These are phyloP conservation scores for Cladosporium sp. DNA, from an alignment of 2,329 filamentous ascomycete genomes.

Conservation along the genomic window DNA sequence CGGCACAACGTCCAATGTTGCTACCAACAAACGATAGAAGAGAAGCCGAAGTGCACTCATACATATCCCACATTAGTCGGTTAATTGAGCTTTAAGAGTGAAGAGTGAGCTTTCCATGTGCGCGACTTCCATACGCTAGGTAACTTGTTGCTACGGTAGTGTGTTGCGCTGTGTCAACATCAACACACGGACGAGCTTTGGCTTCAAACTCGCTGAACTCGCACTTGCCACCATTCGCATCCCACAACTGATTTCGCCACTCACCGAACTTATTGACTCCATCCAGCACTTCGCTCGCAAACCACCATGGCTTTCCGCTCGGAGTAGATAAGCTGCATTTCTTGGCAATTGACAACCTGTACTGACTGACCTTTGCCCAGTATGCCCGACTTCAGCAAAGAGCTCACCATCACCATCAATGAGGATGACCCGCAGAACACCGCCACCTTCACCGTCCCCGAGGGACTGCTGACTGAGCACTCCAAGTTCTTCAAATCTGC, in stretches of 20 bases:
- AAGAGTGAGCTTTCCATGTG: background rate
- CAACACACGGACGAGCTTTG: background rate
- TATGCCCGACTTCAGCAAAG: background rate
- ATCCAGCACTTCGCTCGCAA: background rate
- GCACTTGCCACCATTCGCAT: background rate
- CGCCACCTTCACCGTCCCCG: background rate
- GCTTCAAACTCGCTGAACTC: background rate
- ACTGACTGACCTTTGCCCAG: background rate
- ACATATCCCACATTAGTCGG: background rate
- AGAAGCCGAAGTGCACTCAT: background rate
- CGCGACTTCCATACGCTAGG: background rate
- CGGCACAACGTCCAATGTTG: too few species aligned
- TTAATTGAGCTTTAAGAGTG: background rate
- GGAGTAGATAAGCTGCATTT: background rate
- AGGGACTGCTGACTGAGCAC: background rate
- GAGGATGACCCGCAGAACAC: background rate
- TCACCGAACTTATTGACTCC: background rate
- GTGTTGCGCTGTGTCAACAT: background rate
- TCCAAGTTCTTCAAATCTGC: background rate
- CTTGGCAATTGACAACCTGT: background rate
- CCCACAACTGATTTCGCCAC: background rate
- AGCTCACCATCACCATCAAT: background rate
- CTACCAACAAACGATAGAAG: too few species aligned
- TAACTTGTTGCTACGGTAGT: background rate
- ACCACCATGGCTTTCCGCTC: background rate